phyloP scores from a whole-genome alignment of 768 basidiomycete species.

The Lactarius pseudohatsudake region DNA sequence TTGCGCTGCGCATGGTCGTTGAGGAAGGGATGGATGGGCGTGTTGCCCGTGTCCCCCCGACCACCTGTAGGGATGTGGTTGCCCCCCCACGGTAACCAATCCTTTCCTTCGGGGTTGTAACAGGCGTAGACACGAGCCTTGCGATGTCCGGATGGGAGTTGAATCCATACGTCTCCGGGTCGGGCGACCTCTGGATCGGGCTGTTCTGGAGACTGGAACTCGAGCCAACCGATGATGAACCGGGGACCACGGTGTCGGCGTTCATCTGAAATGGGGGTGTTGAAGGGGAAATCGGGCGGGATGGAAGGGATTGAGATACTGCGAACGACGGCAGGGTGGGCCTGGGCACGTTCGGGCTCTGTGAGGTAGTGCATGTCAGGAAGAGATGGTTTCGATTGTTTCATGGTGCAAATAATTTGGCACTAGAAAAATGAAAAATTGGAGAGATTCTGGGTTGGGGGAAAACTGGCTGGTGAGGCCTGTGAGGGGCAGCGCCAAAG shows the following conservation, averaged over 20 bases:
- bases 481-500: not conserved
- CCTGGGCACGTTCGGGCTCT: conserved; percentile 18
- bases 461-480: not conserved
- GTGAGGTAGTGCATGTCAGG: conserved; percentile 25
- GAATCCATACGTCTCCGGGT: conserved; percentile 25
- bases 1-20: conserved; percentile 23
- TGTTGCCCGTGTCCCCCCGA: not conserved
- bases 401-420: not conserved
- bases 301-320: conserved; percentile 16
- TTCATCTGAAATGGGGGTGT: conserved; percentile 9
- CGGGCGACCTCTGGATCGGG: conserved; percentile 25
- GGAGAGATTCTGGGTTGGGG: not conserved
- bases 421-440: not conserved
- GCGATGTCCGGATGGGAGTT: conserved; percentile 23
- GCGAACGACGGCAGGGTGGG: conserved; percentile 19
- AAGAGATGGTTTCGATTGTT: not conserved
- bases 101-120: conserved; percentile 15
- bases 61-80: conserved; percentile 2
- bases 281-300: conserved; percentile 19
- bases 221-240: conserved; percentile 22
- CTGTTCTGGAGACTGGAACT: conserved; percentile 23
- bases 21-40: conserved; percentile 21
- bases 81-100: conserved; percentile 24
- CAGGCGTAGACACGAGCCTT: conserved; percentile 25
- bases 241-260: conserved; percentile 18